Conservation (phyloP, 2,329 filamentous ascomycete genomes). For the Ceratocystis lukuohia region DNA sequence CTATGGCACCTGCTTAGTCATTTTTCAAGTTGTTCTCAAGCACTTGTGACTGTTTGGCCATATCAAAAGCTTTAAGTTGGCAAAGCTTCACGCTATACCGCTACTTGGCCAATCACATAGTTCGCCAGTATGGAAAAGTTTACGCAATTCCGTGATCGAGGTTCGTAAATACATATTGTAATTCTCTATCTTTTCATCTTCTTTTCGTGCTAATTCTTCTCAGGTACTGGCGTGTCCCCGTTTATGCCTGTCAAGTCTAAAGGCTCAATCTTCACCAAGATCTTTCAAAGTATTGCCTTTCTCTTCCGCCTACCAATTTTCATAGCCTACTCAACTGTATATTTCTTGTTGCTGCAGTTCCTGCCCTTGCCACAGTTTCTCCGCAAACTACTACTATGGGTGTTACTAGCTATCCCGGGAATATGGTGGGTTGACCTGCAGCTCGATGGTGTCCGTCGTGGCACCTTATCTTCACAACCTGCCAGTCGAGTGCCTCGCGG, state of each 20-base stretch:
- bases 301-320: conserved; percentile 68
- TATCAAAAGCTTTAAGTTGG: not conserved
- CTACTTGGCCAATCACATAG: not conserved
- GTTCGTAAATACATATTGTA: conserved; percentile 32
- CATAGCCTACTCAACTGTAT: conserved; percentile 49
- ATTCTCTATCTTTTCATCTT: not conserved
- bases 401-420: conserved; percentile 72
- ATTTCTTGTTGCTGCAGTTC: conserved; percentile 73
- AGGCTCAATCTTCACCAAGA: conserved; percentile 46
- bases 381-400: conserved; percentile 80
- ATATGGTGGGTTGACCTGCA: conserved; percentile 99
- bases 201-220: not conserved
- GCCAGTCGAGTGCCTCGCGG: conserved; percentile 61
- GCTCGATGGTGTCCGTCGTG: conserved; percentile 89
- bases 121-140: conserved; percentile 72
- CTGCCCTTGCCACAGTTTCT: conserved; percentile 50
- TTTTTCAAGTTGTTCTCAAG: not conserved
- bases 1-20: not conserved
- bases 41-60: not conserved
- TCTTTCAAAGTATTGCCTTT: conserved; percentile 61
- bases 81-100: not conserved
- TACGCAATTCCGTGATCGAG: conserved; percentile 82
- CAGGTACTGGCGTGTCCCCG: conserved; percentile 89
- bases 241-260: conserved; percentile 67
- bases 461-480: conserved; percentile 65